Evolutionary conservation across 352 stramenopile species (phyloP).

Genomic region (Saprolegnia parasitica): DNA sequence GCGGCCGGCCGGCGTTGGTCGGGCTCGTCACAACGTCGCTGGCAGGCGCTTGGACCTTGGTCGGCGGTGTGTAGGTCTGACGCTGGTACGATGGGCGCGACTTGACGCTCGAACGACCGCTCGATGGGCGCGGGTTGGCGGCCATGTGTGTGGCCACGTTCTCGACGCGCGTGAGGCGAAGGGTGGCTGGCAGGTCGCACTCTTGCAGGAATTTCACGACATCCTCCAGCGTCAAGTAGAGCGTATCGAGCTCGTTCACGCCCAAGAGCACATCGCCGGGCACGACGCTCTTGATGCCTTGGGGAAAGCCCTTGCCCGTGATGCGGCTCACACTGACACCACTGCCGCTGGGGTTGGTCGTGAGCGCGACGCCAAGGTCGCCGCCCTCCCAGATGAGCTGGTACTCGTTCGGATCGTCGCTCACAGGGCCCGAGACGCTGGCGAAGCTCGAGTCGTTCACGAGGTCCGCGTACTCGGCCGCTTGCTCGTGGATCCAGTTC

Average conservation of each 20-base stretch:
- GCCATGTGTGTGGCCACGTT: conserved; percentile 18
- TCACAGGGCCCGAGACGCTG: conserved; percentile 35
- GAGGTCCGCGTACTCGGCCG: conserved; percentile 75
- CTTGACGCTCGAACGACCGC: conserved; percentile 4
- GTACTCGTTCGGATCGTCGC: conserved; percentile 85
- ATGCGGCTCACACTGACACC: conserved; percentile 75
- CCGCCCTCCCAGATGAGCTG: conserved; percentile 86
- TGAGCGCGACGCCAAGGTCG: conserved; percentile 78
- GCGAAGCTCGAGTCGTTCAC: conserved; percentile 62
- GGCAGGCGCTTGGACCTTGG: neutral
- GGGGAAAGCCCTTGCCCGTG: conserved; percentile 82
- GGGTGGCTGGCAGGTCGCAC: conserved; percentile 75
- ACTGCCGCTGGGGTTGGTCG: conserved; percentile 50
- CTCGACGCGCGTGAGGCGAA: conserved; percentile 53
- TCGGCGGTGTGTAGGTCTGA: conserved; percentile 19
- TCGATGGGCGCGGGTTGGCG: conserved; percentile 16
- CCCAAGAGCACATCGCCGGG: conserved; percentile 72
- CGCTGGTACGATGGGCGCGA: conserved; percentile 26
- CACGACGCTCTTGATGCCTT: conserved; percentile 85
- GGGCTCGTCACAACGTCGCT: conserved; percentile 21
- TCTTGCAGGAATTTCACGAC: conserved; percentile 78
- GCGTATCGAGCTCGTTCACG: conserved; percentile 80
- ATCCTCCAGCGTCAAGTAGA: conserved; percentile 71
- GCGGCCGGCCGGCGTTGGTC: conserved; percentile 17
- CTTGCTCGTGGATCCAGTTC: conserved; percentile 82